Base-by-base conservation (phyloP, 1,284 basidiomycete genomes). In the Moesziomyces sp. region DNA sequence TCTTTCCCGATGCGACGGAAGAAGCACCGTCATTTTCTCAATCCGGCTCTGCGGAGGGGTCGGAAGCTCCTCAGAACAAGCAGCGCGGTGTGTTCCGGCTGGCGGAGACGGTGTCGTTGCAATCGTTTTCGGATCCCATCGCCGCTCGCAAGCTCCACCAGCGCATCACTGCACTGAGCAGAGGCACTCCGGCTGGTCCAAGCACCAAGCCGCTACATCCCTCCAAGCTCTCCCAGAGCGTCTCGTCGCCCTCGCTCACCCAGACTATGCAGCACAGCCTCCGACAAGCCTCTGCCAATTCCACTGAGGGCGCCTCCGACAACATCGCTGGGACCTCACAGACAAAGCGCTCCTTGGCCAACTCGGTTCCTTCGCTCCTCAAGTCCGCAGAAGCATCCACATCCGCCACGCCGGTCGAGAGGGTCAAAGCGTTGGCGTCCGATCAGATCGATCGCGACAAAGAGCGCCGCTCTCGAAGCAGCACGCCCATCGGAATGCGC, bases 51-150 rank as follows among this genome's bases (percentile, higher is more conserved):
- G 21, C 35, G 18, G n/a, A 30, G 7, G 46, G 52, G n/a, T 19
- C 46, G 24, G 40, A 24, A 34, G 48, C 49, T 0, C 40, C 35
- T 18, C 45, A 38, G 45, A 16, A 5, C 26, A 58, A 61, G 40
- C 66, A 69, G 26, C 48, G 58, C 23, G 77, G 77, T 30, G 68
- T 82, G 14, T 82, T 82, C 43, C 77, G 80, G n/a, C 56, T 79
- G 16, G 78, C 76, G 3, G 76, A 82, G 48, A 82, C 80, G 0
- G 61, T 78, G 2, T 68, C 75, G n/a, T 48, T 78, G 0, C 40
- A 64, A 21, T 74, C 74, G 24, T 78, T 78, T 57, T 63, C 65
- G n/a, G 65, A 76, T 56, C 60, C 64, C 14, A 38, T 67, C 6
- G 68, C 64, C 26, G 70, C 74, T 18, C 58, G 63, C 11, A 60